Conservation (phyloP, 345 rosid species). For the Aquilaria sinensis region DNA sequence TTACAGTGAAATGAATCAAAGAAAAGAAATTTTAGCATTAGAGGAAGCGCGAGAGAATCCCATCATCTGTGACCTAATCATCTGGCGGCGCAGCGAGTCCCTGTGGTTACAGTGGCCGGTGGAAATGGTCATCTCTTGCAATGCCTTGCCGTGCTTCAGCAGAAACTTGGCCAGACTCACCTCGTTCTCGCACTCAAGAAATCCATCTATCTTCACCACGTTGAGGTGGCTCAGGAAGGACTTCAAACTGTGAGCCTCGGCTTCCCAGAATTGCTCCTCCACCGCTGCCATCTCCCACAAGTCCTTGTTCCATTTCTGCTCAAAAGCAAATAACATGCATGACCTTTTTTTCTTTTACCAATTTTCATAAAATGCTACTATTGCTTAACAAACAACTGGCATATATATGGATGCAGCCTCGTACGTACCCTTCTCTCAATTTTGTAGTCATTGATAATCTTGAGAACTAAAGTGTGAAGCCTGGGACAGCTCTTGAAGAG, state of each 20-base stretch:
- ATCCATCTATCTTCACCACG: slow-evolving; percentile 67
- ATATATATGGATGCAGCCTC: neutral
- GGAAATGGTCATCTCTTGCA: slow-evolving; percentile 63
- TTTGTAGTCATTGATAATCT: slow-evolving; percentile 44
- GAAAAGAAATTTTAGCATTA: slow-evolving; percentile 56
- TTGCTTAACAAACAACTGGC: too few relatives aligned
- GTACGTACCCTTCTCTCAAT: slow-evolving; percentile 50
- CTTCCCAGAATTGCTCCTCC: slow-evolving; percentile 70
- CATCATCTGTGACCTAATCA: slow-evolving; percentile 63
- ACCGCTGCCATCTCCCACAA: slow-evolving; percentile 58
- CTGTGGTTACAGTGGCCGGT: slow-evolving; percentile 41
- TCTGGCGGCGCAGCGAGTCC: slow-evolving; percentile 54
- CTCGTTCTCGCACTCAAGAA: slow-evolving; percentile 67
- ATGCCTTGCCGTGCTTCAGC: slow-evolving; percentile 69
- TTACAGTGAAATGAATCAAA: neutral
- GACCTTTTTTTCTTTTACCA: too few relatives aligned
- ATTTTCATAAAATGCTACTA: too few relatives aligned
- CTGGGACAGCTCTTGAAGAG: slow-evolving; percentile 54
- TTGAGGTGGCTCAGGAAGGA: slow-evolving; percentile 56
- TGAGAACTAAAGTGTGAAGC: slow-evolving; percentile 50
- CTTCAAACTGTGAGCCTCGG: slow-evolving; percentile 32
- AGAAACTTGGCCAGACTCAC: slow-evolving; percentile 67
- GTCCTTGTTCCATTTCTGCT: slow-evolving; percentile 73
- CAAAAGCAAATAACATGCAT: neutral
- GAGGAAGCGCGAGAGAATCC: slow-evolving; percentile 76